Evolutionary conservation across 805 yeast genomes (phyloP).

Genomic region (Zygosaccharomyces kombuchaensis): DNA sequence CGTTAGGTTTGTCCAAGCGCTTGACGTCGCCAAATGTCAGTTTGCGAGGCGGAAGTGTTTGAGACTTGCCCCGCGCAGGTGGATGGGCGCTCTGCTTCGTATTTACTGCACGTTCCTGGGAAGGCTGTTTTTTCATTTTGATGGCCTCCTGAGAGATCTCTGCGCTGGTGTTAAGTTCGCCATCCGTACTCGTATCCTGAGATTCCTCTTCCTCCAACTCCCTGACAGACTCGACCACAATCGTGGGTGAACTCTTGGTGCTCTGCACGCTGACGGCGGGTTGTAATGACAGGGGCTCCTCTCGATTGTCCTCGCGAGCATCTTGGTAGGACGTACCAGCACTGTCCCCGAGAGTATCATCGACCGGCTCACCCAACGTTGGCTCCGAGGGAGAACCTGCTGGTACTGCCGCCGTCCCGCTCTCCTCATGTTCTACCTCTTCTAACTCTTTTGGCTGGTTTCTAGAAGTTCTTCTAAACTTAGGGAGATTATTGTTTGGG

Average conservation of each 20-base stretch:
- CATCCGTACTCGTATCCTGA: conserved; percentile 16
- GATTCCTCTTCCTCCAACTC: conserved; percentile 26
- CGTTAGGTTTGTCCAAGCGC: conserved; percentile 45
- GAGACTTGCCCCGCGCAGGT: conserved; percentile 1
- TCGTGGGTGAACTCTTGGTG: conserved; percentile 5
- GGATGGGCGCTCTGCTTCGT: not conserved
- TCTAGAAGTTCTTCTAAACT: conserved; percentile 12
- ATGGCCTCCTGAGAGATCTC: conserved; percentile 13
- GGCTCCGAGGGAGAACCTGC: not conserved
- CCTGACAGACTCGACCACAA: conserved; percentile 19
- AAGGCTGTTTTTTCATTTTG: conserved; percentile 3
- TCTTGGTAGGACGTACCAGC: not conserved
- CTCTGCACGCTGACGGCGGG: conserved; percentile 20
- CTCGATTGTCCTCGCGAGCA: not conserved
- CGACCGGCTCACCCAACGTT: conserved; percentile 7
- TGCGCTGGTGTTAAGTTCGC: conserved; percentile 3
- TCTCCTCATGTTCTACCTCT: not conserved
- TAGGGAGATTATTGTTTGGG: conserved; percentile 13
- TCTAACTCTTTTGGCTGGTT: conserved; percentile 7
- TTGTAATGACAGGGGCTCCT: conserved; percentile 12
- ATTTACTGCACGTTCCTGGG: not conserved
- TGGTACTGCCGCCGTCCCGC: not conserved
- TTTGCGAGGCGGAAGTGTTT: conserved; percentile 33
- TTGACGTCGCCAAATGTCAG: conserved; percentile 35
- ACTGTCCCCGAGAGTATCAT: conserved; percentile 6